Percentiles rank a stretch among this genome's conserved stretches.
These are phyloP conservation scores for Vaccinium myrtillus DNA, from an alignment of 148 eudicot species.

Conservation along the genomic window DNA sequence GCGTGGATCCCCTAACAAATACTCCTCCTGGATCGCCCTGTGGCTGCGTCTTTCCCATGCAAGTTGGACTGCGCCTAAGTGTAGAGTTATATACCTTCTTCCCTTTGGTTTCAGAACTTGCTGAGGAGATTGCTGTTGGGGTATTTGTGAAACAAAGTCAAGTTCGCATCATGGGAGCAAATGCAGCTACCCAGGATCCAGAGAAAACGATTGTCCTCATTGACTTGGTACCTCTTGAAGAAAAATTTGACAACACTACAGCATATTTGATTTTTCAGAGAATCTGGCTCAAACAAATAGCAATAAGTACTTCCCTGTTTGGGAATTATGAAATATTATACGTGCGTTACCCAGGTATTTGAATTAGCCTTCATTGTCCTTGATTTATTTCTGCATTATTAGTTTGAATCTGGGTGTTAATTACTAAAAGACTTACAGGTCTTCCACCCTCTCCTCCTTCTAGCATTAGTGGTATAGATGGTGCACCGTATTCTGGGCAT, in stretches of 20 bases:
- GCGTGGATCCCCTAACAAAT: slow-evolving; percentile 70
- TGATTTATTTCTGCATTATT: slow-evolving; percentile 9
- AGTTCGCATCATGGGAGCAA: slow-evolving; percentile 94
- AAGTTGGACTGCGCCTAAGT: slow-evolving; percentile 73
- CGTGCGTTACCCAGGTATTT: slow-evolving; percentile 73
- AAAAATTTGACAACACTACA: slow-evolving; percentile 60
- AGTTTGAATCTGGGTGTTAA: not conserved
- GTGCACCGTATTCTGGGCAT: slow-evolving; percentile 53
- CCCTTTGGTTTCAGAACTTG: slow-evolving; percentile 77
- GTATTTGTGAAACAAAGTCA: slow-evolving; percentile 64
- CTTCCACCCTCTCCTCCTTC: slow-evolving; percentile 91
- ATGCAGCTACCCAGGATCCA: slow-evolving; percentile 56
- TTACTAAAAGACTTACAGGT: slow-evolving; percentile 36
- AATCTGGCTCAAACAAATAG: slow-evolving; percentile 72
- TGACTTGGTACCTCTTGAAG: slow-evolving; percentile 76
- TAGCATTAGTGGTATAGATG: slow-evolving; percentile 40
- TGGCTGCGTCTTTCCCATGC: slow-evolving; percentile 79
- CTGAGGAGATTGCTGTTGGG: slow-evolving; percentile 66
- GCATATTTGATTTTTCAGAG: slow-evolving; percentile 54
- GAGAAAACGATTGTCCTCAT: slow-evolving; percentile 69
- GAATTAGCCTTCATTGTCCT: not conserved
- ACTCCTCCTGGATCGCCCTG: slow-evolving; percentile 79
- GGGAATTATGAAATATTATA: slow-evolving; percentile 78
- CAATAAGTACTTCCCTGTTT: slow-evolving; percentile 50
- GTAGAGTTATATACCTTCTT: slow-evolving; percentile 71